These are phyloP conservation scores for Xylariomycetidae sp. DNA, from an alignment of 2,329 filamentous ascomycete genomes.

Conservation along the genomic window DNA sequence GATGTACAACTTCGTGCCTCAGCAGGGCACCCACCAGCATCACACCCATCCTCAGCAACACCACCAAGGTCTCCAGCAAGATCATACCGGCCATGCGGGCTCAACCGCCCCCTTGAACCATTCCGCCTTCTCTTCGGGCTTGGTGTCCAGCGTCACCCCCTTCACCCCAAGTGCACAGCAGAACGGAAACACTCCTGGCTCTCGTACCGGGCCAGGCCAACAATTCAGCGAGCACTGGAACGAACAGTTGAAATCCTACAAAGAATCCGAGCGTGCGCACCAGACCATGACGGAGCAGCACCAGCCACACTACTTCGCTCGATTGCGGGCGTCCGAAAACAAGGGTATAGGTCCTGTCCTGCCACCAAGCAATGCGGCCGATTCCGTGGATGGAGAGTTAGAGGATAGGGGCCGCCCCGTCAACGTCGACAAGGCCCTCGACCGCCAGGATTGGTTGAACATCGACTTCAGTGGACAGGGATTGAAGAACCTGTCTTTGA, in stretches of 20 bases:
- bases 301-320: constrained; percentile 65
- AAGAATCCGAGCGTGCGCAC: constrained; percentile 68
- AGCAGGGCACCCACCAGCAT: constrained; percentile 43
- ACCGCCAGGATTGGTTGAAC: constrained; percentile 82
- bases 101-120: constrained; percentile 55
- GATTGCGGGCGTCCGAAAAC: constrained; percentile 64
- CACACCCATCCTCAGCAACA: constrained; percentile 57
- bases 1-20: constrained; percentile 54
- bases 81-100: constrained; percentile 47
- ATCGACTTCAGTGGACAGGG: constrained; percentile 96
- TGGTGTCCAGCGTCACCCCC: constrained; percentile 58
- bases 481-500: constrained; percentile 70
- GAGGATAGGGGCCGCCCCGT: constrained; percentile 56
- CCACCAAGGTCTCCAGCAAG: constrained; percentile 53
- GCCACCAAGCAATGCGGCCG: constrained; percentile 40
- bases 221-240: constrained; percentile 68
- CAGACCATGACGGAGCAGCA: constrained; percentile 63
- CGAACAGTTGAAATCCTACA: constrained; percentile 74
- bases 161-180: constrained; percentile 50
- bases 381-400: constrained; percentile 46
- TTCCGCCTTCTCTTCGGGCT: constrained; percentile 55
- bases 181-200: constrained; percentile 47
- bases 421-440: constrained; percentile 59
- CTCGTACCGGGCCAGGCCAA: constrained; percentile 45
- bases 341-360: constrained; percentile 55